Evolutionary conservation across 768 basidiomycete genomes (phyloP).

Genomic region (Gloeophyllum trabeum): DNA sequence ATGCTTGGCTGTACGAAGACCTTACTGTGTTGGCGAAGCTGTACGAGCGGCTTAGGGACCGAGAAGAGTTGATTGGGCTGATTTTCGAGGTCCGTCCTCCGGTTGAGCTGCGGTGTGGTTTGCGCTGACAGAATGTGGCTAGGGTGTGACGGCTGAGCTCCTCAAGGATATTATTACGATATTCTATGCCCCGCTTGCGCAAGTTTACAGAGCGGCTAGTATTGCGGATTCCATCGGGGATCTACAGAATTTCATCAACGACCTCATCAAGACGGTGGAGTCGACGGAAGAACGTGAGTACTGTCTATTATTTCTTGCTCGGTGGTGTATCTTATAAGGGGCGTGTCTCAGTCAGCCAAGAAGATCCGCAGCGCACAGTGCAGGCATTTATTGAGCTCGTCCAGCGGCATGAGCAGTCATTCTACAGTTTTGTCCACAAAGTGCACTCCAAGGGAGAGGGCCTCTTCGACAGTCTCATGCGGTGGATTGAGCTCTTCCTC

Average conservation of each 20-base stretch:
- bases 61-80: conserved; percentile 84
- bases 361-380: conserved; percentile 78
- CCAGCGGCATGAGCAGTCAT: conserved; percentile 87
- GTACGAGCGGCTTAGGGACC: conserved; percentile 72
- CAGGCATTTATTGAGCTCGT: conserved; percentile 91
- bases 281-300: conserved; percentile 77
- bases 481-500: conserved; percentile 94
- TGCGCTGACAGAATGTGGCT: not conserved
- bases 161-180: conserved; percentile 98
- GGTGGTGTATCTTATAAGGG: not conserved
- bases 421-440: conserved; percentile 96
- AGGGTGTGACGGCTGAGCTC: conserved; percentile 93
- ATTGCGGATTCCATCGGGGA: conserved; percentile 91
- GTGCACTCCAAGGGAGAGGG: conserved; percentile 95
- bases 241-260: conserved; percentile 88
- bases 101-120: conserved; percentile 1
- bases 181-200: conserved; percentile 92
- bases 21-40: conserved; percentile 69
- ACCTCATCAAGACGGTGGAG: conserved; percentile 92
- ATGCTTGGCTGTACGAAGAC: conserved; percentile 96
- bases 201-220: conserved; percentile 95
- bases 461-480: conserved; percentile 89
- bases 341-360: conserved; percentile 51
- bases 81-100: conserved; percentile 76
- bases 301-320: not conserved